A percentile compares a stretch with the other conserved stretches of the same genome.
phyloP scores from a whole-genome alignment of 345 rosid genomes.

The Salix purpurea region DNA sequence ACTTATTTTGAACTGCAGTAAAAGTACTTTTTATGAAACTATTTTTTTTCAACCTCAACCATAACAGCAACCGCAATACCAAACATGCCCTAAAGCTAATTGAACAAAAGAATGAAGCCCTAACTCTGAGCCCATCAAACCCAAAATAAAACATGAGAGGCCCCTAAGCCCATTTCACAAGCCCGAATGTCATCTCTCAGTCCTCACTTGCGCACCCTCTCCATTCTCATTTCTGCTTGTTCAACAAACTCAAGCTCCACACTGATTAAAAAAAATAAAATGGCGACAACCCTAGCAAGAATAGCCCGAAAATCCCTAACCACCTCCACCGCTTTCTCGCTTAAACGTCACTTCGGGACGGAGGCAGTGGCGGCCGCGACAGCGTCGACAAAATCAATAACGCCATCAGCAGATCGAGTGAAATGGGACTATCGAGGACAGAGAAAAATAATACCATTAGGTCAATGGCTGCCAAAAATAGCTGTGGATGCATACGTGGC shows the following conservation, averaged over 20 bases:
- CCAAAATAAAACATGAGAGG: background rate
- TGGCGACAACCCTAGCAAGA: slow-evolving; percentile 23
- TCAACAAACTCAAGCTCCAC: background rate
- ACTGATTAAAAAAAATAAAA: background rate
- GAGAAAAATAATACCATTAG: slow-evolving; percentile 82
- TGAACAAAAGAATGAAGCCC: background rate
- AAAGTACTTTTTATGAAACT: too few species aligned
- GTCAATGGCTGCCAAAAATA: slow-evolving; percentile 88
- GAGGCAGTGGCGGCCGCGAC: slow-evolving; percentile 15
- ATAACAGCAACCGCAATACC: too few species aligned
- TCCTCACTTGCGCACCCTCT: background rate
- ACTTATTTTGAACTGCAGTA: too few species aligned
- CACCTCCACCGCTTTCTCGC: background rate
- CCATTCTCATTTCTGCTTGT: background rate
- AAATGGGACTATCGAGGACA: slow-evolving; percentile 99
- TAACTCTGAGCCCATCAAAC: background rate
- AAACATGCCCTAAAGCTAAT: too few species aligned
- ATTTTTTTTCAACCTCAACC: too few species aligned
- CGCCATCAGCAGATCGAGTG: slow-evolving; percentile 73
- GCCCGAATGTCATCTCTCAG: background rate
- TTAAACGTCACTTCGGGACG: slow-evolving; percentile 2
- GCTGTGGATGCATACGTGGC: slow-evolving; percentile 98
- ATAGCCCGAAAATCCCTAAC: slow-evolving; percentile 13
- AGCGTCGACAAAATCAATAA: slow-evolving; percentile 36
- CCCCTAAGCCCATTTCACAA: background rate